These are phyloP conservation scores for Coemansia sp. DNA, from an alignment of 192 early-diverging fungal species.

Conservation along the genomic window DNA sequence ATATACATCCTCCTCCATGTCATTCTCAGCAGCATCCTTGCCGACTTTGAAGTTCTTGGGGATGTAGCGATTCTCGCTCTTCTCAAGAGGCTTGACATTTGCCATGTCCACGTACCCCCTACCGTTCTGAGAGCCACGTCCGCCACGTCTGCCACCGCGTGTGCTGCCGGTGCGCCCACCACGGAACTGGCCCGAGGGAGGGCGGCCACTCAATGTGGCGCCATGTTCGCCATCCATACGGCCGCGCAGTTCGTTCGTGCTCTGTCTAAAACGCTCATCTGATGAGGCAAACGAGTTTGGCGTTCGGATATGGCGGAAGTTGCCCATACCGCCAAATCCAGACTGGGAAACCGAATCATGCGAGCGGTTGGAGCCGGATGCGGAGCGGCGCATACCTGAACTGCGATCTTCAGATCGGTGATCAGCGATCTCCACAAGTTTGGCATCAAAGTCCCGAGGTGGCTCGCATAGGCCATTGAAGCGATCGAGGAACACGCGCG, in stretches of 20 bases:
- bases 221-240: constrained; percentile 20
- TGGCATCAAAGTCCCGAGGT: constrained; percentile 57
- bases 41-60: constrained; percentile 29
- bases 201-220: constrained; percentile 31
- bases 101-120: constrained; percentile 36
- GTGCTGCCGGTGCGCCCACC: constrained; percentile 58
- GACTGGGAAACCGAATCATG: constrained; percentile 22
- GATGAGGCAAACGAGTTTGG: constrained; percentile 24
- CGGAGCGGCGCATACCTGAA: constrained; percentile 48
- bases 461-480: constrained; percentile 69
- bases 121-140: constrained; percentile 47
- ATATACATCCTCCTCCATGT: constrained; percentile 59
- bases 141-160: constrained; percentile 45
- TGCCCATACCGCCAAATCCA: constrained; percentile 51
- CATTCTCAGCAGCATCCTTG: constrained; percentile 51
- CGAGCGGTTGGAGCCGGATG: constrained; percentile 37
- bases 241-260: constrained; percentile 33
- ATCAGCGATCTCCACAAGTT: constrained; percentile 46
- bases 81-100: constrained; percentile 76
- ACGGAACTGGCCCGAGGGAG: constrained; percentile 50
- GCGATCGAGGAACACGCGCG: constrained; percentile 75
- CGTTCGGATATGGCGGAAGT: constrained; percentile 34
- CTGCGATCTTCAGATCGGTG: constrained; percentile 48
- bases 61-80: constrained; percentile 83
- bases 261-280: constrained; percentile 48